A percentile compares a stretch with the other conserved stretches of the same genome.
These are phyloP conservation scores for Fraxinus paxiana DNA, from an alignment of 305 asterid genomes.

Conservation along the genomic window DNA sequence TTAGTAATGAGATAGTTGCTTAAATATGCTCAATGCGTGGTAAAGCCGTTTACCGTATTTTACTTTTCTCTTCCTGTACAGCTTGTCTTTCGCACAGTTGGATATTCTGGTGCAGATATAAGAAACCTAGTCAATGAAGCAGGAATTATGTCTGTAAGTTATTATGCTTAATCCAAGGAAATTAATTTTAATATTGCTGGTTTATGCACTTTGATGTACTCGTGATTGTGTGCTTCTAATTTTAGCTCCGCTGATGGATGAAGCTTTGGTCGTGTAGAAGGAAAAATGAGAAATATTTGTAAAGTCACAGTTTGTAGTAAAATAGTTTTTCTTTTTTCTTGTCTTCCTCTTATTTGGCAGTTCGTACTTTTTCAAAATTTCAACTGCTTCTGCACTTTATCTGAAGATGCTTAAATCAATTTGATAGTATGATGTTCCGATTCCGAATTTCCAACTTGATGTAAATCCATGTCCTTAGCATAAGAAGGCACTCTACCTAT, in stretches of 20 bases:
- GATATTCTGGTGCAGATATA: constrained; percentile 98
- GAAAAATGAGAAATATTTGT: constrained; percentile 2
- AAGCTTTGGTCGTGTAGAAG: neutral
- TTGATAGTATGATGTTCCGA: neutral
- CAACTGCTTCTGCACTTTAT: neutral
- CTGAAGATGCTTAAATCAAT: neutral
- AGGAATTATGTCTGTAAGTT: constrained; percentile 95
- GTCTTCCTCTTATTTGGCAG: neutral
- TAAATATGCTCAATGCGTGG: neutral
- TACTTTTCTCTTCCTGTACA: constrained; percentile 40
- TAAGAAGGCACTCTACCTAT: neutral
- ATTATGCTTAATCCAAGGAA: constrained; percentile 22
- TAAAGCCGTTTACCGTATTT: constrained; percentile 6
- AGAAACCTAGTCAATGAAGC: constrained; percentile 95
- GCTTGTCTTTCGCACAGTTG: constrained; percentile 97
- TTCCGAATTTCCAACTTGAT: neutral
- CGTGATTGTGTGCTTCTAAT: constrained; percentile 11
- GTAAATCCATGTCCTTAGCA: neutral
- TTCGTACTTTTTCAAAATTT: neutral
- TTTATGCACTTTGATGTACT: constrained; percentile 6
- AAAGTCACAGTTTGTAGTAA: neutral
- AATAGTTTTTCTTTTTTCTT: neutral
- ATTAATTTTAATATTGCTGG: constrained; percentile 6
- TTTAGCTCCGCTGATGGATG: constrained; percentile 5
- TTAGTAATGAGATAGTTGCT: constrained; percentile 1